These are phyloP conservation scores for Spironucleus salmonicida DNA, from an alignment of 208 protist species.

Conservation along the genomic window DNA sequence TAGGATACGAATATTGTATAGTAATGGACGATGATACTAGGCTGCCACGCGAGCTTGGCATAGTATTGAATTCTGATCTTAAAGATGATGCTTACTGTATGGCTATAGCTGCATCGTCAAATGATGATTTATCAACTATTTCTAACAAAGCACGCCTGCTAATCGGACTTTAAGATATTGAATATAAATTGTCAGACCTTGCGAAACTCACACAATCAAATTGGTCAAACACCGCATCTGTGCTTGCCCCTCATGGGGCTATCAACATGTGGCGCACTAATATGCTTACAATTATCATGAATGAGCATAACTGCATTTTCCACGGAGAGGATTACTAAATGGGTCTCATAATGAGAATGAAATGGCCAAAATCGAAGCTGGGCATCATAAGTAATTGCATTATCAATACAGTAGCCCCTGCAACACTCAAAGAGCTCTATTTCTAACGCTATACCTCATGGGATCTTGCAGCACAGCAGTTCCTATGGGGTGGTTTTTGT, in stretches of 20 bases:
- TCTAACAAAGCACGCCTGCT: neutral
- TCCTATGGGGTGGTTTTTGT: constrained; percentile 33
- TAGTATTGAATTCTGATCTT: constrained; percentile 16
- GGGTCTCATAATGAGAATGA: constrained; percentile 23
- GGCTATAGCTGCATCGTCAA: constrained; percentile 27
- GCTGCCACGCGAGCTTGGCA: neutral
- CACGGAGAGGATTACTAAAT: constrained; percentile 35
- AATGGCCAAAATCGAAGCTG: neutral
- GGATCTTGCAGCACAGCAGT: constrained; percentile 33
- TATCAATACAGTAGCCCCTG: constrained; percentile 20
- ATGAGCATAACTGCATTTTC: constrained; percentile 32
- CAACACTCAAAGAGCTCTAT: constrained; percentile 25
- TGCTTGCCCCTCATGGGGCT: constrained; percentile 31
- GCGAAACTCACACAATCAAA: constrained; percentile 22
- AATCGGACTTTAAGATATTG: constrained; percentile 28
- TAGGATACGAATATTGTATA: constrained; percentile 30
- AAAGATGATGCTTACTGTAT: constrained; percentile 27
- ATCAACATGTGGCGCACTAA: constrained; percentile 29
- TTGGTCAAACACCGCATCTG: constrained; percentile 5
- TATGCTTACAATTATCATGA: constrained; percentile 20
- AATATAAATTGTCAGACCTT: constrained; percentile 32
- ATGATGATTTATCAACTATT: neutral
- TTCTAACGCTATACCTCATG: constrained; percentile 5
- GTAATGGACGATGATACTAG: constrained; percentile 34
- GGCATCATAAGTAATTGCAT: constrained; percentile 12